Conservation (phyloP, 257 asterid species). For the Galeopsis tetrahit region DNA sequence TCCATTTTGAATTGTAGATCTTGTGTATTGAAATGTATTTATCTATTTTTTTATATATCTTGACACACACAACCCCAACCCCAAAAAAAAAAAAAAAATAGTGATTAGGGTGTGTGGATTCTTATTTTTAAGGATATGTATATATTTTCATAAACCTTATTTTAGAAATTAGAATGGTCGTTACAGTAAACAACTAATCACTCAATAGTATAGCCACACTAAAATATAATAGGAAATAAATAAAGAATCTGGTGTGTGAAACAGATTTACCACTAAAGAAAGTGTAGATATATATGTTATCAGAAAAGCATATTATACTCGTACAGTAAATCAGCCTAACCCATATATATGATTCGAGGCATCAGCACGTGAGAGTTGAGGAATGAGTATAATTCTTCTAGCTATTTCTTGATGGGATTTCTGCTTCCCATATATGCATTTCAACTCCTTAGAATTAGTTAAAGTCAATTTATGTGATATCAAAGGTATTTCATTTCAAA, state of each 20-base stretch:
- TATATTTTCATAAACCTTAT: no score
- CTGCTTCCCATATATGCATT: conserved; percentile 28
- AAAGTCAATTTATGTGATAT: background rate
- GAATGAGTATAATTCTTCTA: conserved; percentile 26
- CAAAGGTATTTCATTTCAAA: conserved; percentile 5
- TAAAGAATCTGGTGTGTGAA: background rate
- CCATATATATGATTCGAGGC: conserved; percentile 26
- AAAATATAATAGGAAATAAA: no score
- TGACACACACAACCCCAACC: no score
- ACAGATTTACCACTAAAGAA: background rate
- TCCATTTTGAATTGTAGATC: no score
- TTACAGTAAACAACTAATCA: no score
- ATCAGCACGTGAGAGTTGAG: background rate
- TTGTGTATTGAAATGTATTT: no score
- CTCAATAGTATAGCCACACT: no score
- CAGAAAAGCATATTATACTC: conserved; percentile 33
- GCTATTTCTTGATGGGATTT: conserved; percentile 32
- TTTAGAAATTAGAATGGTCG: no score
- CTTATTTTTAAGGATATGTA: no score
- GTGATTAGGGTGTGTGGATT: no score
- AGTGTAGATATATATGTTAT: background rate
- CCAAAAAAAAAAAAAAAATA: no score
- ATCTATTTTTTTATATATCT: no score
- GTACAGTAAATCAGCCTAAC: conserved; percentile 23
- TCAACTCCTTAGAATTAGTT: conserved; percentile 4